Conservation (phyloP, 257 asterid genomes). For the Solanum appendiculatum region DNA sequence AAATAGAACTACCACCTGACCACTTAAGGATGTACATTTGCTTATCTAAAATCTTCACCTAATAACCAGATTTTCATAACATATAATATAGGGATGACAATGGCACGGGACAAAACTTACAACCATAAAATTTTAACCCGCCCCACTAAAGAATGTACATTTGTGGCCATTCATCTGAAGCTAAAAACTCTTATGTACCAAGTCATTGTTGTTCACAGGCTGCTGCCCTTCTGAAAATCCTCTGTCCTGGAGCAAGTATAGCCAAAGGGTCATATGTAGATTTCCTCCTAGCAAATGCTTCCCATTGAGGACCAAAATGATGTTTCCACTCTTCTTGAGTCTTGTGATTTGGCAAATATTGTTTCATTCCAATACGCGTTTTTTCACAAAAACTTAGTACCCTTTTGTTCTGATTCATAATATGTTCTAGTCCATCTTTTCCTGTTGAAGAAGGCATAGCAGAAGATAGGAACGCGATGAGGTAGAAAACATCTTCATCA, state of each 20-base stretch:
- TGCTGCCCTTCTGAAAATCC: slow-evolving; percentile 44
- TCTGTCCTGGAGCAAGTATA: slow-evolving; percentile 83
- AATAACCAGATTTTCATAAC: background rate
- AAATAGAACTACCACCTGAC: background rate
- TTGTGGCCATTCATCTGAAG: background rate
- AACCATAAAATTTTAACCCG: background rate
- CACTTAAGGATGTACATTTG: background rate
- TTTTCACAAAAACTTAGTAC: slow-evolving; percentile 34
- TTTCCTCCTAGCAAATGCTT: slow-evolving; percentile 49
- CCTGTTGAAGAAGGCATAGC: slow-evolving; percentile 62
- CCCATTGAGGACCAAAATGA: slow-evolving; percentile 77
- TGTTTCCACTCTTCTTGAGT: slow-evolving; percentile 69
- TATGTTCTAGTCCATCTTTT: slow-evolving; percentile 46
- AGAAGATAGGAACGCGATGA: slow-evolving; percentile 57
- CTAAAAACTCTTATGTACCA: background rate
- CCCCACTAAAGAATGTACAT: background rate
- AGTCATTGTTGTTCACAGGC: slow-evolving; percentile 22
- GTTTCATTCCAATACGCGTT: slow-evolving; percentile 55
- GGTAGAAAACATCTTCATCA: slow-evolving; percentile 63
- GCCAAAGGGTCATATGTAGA: slow-evolving; percentile 66
- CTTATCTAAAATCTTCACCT: background rate
- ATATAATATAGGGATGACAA: background rate
- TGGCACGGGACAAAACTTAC: background rate
- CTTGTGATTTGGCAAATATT: slow-evolving; percentile 62
- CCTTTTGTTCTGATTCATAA: slow-evolving; percentile 40